phyloP scores from a whole-genome alignment of 164 flowering plant genomes.

The Sedum album region DNA sequence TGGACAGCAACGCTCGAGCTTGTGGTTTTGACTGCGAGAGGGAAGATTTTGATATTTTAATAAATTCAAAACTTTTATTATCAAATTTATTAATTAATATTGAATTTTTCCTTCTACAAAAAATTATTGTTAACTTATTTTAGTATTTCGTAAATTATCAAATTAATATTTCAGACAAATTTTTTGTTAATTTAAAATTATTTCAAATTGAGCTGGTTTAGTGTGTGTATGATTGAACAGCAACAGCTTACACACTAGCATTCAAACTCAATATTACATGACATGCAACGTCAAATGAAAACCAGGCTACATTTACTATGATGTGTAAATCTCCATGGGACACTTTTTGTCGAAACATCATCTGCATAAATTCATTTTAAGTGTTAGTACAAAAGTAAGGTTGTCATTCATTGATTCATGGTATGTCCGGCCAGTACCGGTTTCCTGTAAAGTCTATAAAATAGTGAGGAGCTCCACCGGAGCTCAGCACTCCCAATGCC shows the following conservation, averaged over 20 bases:
- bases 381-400: not conserved
- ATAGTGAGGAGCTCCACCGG: slow-evolving; percentile 23
- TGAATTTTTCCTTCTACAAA: too few relatives aligned
- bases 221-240: too few relatives aligned
- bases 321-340: not conserved
- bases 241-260: too few relatives aligned
- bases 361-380: not conserved
- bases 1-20: not conserved
- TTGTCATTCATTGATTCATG: not conserved
- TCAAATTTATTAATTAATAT: too few relatives aligned
- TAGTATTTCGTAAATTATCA: too few relatives aligned
- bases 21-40: not conserved
- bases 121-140: too few relatives aligned
- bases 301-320: not conserved
- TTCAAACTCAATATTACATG: not conserved
- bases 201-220: too few relatives aligned
- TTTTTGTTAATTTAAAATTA: too few relatives aligned
- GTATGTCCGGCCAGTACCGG: not conserved
- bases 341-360: not conserved
- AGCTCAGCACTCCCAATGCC: slow-evolving; percentile 35
- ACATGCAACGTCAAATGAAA: not conserved
- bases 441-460: slow-evolving; percentile 29
- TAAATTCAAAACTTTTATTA: too few relatives aligned
- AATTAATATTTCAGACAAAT: too few relatives aligned
- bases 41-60: too few relatives aligned